Conservation (phyloP, 495 filamentous ascomycete genomes). For the Venustampulla echinocandica region DNA sequence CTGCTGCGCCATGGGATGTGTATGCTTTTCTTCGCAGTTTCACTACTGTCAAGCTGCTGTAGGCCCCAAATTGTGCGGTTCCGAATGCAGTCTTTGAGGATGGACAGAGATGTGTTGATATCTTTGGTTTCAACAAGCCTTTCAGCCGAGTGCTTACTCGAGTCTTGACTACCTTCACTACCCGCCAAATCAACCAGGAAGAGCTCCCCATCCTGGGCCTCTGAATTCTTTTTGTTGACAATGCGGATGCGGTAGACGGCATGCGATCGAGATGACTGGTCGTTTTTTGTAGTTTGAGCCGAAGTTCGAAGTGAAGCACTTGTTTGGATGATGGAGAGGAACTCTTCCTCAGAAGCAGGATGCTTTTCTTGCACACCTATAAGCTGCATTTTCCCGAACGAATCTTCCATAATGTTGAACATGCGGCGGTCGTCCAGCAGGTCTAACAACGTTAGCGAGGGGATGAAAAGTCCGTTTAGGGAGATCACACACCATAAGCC, state of each 20-base stretch:
- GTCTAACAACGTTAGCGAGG: constrained; percentile 18
- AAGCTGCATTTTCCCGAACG: constrained; percentile 27
- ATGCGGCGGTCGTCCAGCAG: constrained; percentile 21
- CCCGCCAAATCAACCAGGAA: constrained; percentile 27
- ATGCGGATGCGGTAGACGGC: constrained; percentile 25
- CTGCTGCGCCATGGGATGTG: constrained; percentile 27
- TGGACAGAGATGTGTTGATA: constrained; percentile 27
- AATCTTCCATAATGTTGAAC: constrained; percentile 26
- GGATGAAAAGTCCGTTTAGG: too few relatives aligned
- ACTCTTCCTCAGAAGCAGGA: constrained; percentile 6
- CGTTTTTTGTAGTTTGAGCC: constrained; percentile 24
- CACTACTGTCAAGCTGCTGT: neutral
- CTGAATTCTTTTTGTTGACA: constrained; percentile 2
- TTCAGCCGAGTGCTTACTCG: constrained; percentile 18
- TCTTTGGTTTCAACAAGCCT: constrained; percentile 26
- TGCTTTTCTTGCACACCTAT: constrained; percentile 18
- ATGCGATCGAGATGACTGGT: constrained; percentile 25
- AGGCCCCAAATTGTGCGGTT: constrained; percentile 6
- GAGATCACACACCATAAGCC: neutral
- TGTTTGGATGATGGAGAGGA: constrained; percentile 19
- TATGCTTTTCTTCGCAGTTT: constrained; percentile 14
- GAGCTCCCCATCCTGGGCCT: constrained; percentile 12
- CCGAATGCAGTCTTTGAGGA: constrained; percentile 30
- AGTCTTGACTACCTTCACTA: constrained; percentile 22
- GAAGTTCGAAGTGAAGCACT: constrained; percentile 18